Percentiles rank a stretch among this genome's conserved stretches.
Conservation (phyloP, 2,329 filamentous ascomycete species). For the Corniculantispora saksenae region DNA sequence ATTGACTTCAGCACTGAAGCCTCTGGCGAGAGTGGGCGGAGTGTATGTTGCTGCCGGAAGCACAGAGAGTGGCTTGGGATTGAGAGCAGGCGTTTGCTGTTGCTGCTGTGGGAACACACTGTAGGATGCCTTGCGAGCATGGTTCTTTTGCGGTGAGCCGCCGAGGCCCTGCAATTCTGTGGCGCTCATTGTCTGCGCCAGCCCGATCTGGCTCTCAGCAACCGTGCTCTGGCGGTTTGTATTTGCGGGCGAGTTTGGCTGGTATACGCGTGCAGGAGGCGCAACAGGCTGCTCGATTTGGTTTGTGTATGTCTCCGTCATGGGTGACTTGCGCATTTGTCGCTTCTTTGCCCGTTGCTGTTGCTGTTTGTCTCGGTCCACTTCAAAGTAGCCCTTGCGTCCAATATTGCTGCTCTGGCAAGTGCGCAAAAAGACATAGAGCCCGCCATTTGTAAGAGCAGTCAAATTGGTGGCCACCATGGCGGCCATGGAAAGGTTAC, state of each 20-base stretch:
- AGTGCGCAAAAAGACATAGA: constrained; percentile 68
- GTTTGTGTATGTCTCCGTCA: constrained; percentile 13
- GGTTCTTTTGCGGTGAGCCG: constrained; percentile 3
- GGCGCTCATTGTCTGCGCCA: constrained; percentile 4
- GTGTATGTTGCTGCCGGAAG: constrained; percentile 52
- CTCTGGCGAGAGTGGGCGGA: constrained; percentile 19
- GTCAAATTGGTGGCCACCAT: constrained; percentile 67
- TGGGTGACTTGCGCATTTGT: constrained; percentile 9
- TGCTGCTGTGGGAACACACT: constrained; percentile 27
- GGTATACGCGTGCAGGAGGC: constrained; percentile 1
- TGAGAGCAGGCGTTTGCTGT: background rate
- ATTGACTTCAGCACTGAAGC: constrained; percentile 1
- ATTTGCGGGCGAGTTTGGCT: background rate
- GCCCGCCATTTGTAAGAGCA: constrained; percentile 63
- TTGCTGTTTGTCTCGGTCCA: constrained; percentile 40
- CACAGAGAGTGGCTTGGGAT: constrained; percentile 36
- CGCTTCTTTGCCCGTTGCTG: constrained; percentile 8
- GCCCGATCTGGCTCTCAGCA: constrained; percentile 12
- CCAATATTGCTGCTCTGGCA: constrained; percentile 59
- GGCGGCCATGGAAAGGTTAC: constrained; percentile 61
- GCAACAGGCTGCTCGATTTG: constrained; percentile 16
- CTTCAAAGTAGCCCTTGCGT: constrained; percentile 48
- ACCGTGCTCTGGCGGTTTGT: background rate
- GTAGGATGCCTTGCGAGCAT: constrained; percentile 27
- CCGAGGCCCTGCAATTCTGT: background rate